Conservation (phyloP, 257 asterid genomes). For the Lantana camara region DNA sequence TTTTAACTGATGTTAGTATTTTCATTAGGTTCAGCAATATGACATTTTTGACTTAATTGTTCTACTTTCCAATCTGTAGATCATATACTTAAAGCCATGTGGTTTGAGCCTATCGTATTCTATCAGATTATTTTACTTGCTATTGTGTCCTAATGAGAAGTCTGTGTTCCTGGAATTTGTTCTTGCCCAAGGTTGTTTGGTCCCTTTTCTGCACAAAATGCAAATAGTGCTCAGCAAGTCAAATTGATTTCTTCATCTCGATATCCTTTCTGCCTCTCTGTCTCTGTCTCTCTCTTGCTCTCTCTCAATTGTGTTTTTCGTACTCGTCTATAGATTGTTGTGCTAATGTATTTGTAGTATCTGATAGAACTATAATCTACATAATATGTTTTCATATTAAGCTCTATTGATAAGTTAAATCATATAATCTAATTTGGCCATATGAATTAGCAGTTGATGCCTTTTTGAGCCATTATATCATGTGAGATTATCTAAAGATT, state of each 20-base stretch:
- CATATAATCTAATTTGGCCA: background rate
- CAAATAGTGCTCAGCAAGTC: background rate
- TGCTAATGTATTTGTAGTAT: background rate
- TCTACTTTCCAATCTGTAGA: background rate
- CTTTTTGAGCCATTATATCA: too few species aligned
- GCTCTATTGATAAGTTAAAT: background rate
- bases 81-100: background rate
- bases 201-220: background rate
- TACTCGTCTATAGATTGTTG: background rate
- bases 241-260: conserved; percentile 1
- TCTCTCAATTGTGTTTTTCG: background rate
- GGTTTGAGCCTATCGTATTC: background rate
- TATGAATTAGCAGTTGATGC: too few species aligned
- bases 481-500: background rate
- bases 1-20: too few species aligned
- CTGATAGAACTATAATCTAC: background rate
- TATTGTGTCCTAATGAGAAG: background rate
- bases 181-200: background rate
- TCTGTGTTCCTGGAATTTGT: background rate
- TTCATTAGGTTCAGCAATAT: too few species aligned
- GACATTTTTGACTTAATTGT: background rate
- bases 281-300: background rate
- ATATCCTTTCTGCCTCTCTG: background rate
- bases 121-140: background rate
- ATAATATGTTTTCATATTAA: background rate